These are phyloP conservation scores for Zalaria sp. DNA, from an alignment of 2,329 filamentous ascomycete genomes.

Conservation along the genomic window DNA sequence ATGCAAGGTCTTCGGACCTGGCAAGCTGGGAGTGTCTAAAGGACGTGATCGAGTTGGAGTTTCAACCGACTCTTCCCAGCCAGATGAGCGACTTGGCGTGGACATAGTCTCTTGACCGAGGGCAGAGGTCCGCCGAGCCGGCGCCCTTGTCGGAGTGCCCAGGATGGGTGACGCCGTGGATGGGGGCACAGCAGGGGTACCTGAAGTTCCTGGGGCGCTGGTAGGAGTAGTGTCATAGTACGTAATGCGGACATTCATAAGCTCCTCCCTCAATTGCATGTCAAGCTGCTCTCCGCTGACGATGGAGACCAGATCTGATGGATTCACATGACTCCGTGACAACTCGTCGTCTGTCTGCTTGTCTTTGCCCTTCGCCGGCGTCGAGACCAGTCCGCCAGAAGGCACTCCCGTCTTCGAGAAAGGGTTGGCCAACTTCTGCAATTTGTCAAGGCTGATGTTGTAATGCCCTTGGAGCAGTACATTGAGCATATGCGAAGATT, in stretches of 20 bases:
- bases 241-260: constrained; percentile 64
- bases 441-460: constrained; percentile 56
- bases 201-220: constrained; percentile 23
- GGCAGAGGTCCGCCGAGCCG: constrained; percentile 50
- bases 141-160: constrained; percentile 15
- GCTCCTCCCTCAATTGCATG: constrained; percentile 51
- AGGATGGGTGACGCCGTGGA: too few relatives aligned
- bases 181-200: constrained; percentile 47
- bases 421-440: constrained; percentile 70
- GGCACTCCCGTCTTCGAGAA: constrained; percentile 54
- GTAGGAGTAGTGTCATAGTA: constrained; percentile 50
- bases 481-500: constrained; percentile 28
- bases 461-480: constrained; percentile 74
- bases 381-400: constrained; percentile 39
- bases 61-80: constrained; percentile 11
- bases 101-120: constrained; percentile 33
- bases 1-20: constrained; percentile 43
- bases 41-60: constrained; percentile 15
- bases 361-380: constrained; percentile 62
- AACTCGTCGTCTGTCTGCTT: constrained; percentile 36
- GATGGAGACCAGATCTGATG: constrained; percentile 72
- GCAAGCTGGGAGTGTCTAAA: constrained; percentile 22
- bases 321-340: constrained; percentile 46
- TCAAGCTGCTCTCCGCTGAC: constrained; percentile 37
- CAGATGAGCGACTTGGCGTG: constrained; percentile 21